Evolutionary conservation across 179 eudicot genomes (phyloP), one percentile per base, ranked within the genome.

Genomic region (Beta corolliflora): DNA sequence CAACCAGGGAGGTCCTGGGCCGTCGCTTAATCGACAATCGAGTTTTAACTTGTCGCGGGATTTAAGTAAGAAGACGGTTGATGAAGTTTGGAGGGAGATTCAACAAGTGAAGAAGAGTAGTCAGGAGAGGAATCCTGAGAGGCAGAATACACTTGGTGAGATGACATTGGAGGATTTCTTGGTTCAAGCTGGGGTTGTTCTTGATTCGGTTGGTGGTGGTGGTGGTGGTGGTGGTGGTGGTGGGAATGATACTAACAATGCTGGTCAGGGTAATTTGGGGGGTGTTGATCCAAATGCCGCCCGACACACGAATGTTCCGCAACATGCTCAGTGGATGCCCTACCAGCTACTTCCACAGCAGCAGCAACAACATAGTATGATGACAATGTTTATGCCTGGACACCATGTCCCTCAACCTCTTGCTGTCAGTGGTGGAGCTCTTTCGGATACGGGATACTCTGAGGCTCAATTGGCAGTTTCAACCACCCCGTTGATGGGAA

Each of bases 161-260:
- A 85, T 87, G 86, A 87, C 89, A 72, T 81, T 87, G 85, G 89
- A 87, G 80, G 88, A 83, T 72, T 87, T 87, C 83, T 83, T 87
- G 74, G 86, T 79, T 81, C 88, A 87, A 58, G 89, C 89, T 19
- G 89, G 89, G 61, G 83, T 87, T 83, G 79, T n/a, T 48, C 79
- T 82, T 84, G 89, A 87, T 53, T 80, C 71, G 1, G 65, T 76
- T 45, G 80, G 76, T 69, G 63, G 54, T 7, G 61, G 15, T 46
- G 76, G 76, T 12, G 58, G 18, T 61, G 84, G 78, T 14, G 21
- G 11, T 66, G 81, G 61, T 25, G 48, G 56, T 63, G 83, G 55
- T n/a, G n/a, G n/a, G 19, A 76, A 52, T 60, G 73, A 55, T 83
- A 75, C 16, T 31, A 66, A 55, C 76, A 68, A 71, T 77, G 63